Percentiles rank a stretch among this genome's conserved stretches.
phyloP scores from a whole-genome alignment of 225 moss, liverwort and hornwort species.

The Antitrichia curtipendula region DNA sequence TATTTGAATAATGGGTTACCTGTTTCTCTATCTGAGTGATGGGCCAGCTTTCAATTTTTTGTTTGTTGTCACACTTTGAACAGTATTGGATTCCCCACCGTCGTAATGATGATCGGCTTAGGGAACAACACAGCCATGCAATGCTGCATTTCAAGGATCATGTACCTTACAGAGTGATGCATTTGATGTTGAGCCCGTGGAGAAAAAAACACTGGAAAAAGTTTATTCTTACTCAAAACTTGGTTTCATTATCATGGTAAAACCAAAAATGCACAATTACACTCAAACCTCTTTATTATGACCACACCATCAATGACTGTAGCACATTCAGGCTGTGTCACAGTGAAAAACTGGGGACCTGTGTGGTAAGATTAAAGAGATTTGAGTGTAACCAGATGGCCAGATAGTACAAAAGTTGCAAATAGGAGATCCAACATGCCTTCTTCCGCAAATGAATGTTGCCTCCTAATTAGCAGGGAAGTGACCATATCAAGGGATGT shows the following conservation, averaged over 20 bases:
- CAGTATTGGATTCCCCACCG: background rate
- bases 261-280: too few relatives aligned
- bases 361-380: background rate
- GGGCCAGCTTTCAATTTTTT: background rate
- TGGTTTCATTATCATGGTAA: too few relatives aligned
- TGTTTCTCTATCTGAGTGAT: background rate
- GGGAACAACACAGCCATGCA: too few relatives aligned
- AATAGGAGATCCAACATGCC: background rate
- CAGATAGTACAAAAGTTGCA: background rate
- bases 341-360: background rate
- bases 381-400: background rate
- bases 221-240: background rate
- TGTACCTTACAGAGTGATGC: background rate
- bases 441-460: background rate
- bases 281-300: background rate
- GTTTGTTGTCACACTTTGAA: background rate
- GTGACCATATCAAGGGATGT: background rate
- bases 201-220: too few relatives aligned
- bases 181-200: background rate
- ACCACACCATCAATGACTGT: background rate
- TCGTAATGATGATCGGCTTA: background rate
- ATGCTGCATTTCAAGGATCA: background rate
- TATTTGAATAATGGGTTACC: too few relatives aligned
- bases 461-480: background rate
- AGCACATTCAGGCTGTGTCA: background rate